phyloP scores from a whole-genome alignment of 306 rosid genomes.

The Pyrus pyrifolia region DNA sequence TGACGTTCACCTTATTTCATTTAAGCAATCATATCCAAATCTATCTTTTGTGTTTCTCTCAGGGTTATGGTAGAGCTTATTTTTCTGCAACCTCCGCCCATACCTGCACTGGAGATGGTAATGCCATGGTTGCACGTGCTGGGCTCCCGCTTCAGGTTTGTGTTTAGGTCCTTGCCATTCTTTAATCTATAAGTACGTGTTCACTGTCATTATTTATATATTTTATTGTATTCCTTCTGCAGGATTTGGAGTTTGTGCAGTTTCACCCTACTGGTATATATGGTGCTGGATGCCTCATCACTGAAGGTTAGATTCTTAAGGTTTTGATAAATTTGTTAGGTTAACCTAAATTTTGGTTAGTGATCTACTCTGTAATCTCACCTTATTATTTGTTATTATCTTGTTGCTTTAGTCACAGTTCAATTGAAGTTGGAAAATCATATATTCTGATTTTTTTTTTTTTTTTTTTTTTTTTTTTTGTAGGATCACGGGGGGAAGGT shows the following conservation, averaged over 20 bases:
- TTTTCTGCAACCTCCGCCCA: constrained; percentile 96
- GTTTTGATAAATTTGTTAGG: neutral
- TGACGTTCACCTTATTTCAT: neutral
- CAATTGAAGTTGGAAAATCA: neutral
- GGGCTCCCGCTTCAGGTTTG: constrained; percentile 82
- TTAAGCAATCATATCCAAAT: neutral
- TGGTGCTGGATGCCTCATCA: constrained; percentile 97
- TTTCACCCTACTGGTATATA: constrained; percentile 97
- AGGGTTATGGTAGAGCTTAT: constrained; percentile 95
- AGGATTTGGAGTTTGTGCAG: constrained; percentile 98
- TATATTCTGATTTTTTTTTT: constrained; percentile 3
- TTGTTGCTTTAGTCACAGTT: neutral
- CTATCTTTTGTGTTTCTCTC: constrained; percentile 14
- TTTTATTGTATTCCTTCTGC: constrained; percentile 11
- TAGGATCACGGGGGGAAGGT: constrained; percentile 99
- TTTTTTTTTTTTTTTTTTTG: constrained; percentile 5
- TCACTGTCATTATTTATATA: constrained; percentile 1
- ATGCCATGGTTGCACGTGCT: constrained; percentile 94
- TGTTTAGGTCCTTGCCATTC: constrained; percentile 7
- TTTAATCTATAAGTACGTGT: constrained; percentile 9
- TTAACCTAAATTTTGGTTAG: constrained; percentile 2
- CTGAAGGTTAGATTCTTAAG: constrained; percentile 57
- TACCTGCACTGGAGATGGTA: constrained; percentile 98
- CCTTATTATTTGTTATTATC: neutral
- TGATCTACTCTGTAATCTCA: neutral